A percentile compares a stretch with the other conserved stretches of the same genome.
Evolutionary conservation across 2,329 filamentous ascomycete genomes (phyloP).

Genomic region (Alternaria sp.): DNA sequence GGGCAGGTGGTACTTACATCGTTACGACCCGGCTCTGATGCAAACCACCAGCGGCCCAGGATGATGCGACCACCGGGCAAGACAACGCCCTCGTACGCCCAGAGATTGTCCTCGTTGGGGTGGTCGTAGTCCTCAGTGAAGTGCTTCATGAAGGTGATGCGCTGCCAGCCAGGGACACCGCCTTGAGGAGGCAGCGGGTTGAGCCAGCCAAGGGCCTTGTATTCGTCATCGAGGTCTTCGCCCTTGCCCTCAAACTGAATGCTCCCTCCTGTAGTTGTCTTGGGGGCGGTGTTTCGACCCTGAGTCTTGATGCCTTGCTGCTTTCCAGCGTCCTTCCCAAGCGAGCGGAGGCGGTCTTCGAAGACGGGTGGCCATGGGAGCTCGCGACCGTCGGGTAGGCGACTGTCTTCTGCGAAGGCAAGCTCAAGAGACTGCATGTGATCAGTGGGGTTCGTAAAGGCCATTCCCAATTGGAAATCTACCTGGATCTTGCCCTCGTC

Average conservation of each 20-base stretch:
- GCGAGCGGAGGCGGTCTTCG: constrained; percentile 49
- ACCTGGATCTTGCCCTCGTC: constrained; percentile 40
- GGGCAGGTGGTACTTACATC: constrained; percentile 19
- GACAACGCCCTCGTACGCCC: constrained; percentile 58
- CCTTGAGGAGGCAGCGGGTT: constrained; percentile 57
- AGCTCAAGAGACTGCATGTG: constrained; percentile 41
- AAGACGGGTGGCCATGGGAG: constrained; percentile 49
- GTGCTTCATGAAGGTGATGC: constrained; percentile 63
- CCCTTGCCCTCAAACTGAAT: constrained; percentile 50
- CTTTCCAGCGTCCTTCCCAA: constrained; percentile 21
- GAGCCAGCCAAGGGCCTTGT: constrained; percentile 54
- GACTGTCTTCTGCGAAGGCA: constrained; percentile 27
- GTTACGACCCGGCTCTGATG: constrained; percentile 31
- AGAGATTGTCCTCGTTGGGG: constrained; percentile 46
- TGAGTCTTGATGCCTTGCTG: constrained; percentile 13
- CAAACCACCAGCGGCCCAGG: constrained; percentile 57
- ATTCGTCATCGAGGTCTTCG: constrained; percentile 44
- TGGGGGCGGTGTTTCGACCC: constrained; percentile 10
- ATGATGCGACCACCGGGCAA: constrained; percentile 56
- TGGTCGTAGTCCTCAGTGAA: constrained; percentile 43
- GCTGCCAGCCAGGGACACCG: constrained; percentile 59
- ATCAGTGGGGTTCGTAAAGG: constrained; percentile 16
- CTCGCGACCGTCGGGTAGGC: constrained; percentile 12
- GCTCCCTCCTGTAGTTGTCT: constrained; percentile 6
- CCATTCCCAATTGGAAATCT: neutral